A percentile compares a stretch with the other conserved stretches of the same genome.
phyloP scores from a whole-genome alignment of 345 rosid species.

The Arabidopsis suecica region DNA sequence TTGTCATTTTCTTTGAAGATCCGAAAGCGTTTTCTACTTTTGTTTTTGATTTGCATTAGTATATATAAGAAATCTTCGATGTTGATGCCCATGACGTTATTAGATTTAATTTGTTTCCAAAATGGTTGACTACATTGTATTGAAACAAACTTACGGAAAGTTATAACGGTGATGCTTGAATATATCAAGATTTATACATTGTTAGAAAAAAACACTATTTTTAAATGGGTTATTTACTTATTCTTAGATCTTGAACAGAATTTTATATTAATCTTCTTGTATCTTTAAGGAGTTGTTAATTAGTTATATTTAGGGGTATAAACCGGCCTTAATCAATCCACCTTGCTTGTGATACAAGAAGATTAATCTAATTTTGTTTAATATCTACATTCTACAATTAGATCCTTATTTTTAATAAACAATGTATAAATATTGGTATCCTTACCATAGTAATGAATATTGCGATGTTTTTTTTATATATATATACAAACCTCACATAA shows the following conservation, averaged over 20 bases:
- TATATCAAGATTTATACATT: not conserved
- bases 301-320: no score
- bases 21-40: not conserved
- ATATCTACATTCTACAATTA: no score
- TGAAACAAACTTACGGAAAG: not conserved
- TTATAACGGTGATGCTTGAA: not conserved
- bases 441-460: not conserved
- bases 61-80: slow-evolving; percentile 4
- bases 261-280: not conserved
- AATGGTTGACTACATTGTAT: slow-evolving; percentile 3
- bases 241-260: not conserved
- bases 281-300: not conserved
- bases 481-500: no score
- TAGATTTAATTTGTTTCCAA: slow-evolving; percentile 8
- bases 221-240: not conserved
- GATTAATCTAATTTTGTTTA: no score
- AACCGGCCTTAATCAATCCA: no score
- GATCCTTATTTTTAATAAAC: no score
- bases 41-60: slow-evolving; percentile 8
- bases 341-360: no score
- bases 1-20: slow-evolving; percentile 1
- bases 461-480: not conserved
- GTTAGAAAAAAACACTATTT: not conserved
- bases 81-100: slow-evolving; percentile 3
- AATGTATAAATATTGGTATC: not conserved